Conservation (phyloP, 78 protist species). For the Monosiga brevicollis region DNA sequence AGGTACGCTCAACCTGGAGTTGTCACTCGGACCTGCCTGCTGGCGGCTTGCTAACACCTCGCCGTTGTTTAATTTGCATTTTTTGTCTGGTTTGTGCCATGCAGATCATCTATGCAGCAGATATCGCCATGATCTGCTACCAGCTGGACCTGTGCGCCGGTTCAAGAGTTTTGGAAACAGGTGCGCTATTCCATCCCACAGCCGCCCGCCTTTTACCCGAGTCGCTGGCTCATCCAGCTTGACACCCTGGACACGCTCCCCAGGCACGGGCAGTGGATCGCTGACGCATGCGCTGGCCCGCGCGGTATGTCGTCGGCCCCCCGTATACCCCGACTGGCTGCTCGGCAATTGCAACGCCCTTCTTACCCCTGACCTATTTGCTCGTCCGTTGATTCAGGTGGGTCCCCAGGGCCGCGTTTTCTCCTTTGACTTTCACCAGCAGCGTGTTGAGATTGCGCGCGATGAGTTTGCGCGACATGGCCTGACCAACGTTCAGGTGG, state of each 20-base stretch:
- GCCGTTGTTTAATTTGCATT: no score
- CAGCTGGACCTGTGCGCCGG: conserved; percentile 33
- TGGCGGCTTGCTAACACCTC: no score
- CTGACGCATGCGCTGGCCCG: conserved; percentile 32
- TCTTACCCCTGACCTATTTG: no score
- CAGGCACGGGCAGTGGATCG: conserved; percentile 48
- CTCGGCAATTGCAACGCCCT: no score
- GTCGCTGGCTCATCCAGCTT: background rate
- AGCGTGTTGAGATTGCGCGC: conserved; percentile 22
- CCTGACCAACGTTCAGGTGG: background rate
- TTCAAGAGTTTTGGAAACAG: conserved; percentile 19
- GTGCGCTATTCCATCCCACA: background rate
- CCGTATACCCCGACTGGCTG: no score
- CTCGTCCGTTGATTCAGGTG: no score
- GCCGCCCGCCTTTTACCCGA: background rate
- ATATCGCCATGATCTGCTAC: conserved; percentile 26
- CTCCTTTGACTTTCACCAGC: conserved; percentile 56
- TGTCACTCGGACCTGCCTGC: no score
- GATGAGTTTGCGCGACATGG: background rate
- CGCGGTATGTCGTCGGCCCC: no score
- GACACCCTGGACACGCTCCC: background rate
- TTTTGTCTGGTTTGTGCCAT: no score
- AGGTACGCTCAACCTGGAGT: no score
- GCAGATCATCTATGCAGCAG: conserved; percentile 48
- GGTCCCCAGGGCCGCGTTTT: conserved; percentile 27